phyloP scores from a whole-genome alignment of 2,329 filamentous ascomycete genomes.

The Sporothrix pseudoabietina region DNA sequence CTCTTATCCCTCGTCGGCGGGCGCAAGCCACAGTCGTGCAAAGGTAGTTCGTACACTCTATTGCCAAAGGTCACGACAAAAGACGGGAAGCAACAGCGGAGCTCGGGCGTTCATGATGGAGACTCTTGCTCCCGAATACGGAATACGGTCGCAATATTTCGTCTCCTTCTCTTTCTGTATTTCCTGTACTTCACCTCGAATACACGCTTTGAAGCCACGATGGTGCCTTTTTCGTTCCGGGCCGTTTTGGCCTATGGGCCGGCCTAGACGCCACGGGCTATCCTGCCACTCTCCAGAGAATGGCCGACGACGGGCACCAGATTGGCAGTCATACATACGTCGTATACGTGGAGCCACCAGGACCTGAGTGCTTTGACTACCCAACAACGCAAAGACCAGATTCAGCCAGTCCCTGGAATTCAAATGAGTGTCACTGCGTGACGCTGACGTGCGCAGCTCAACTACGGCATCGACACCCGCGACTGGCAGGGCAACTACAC shows the following conservation, averaged over 20 bases:
- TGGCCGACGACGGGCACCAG: conserved; percentile 46
- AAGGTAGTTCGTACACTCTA: not conserved
- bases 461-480: conserved; percentile 41
- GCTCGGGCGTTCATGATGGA: too few relatives aligned
- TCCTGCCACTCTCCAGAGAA: conserved; percentile 46
- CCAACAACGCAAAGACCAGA: conserved; percentile 41
- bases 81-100: not conserved
- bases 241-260: too few relatives aligned
- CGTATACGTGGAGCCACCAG: conserved; percentile 45
- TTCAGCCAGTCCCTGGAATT: conserved; percentile 31
- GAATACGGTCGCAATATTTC: too few relatives aligned
- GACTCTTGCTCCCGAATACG: too few relatives aligned
- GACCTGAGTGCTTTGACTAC: conserved; percentile 41
- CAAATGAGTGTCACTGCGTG: too few relatives aligned
- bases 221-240: too few relatives aligned
- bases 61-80: too few relatives aligned
- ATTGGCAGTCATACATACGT: conserved; percentile 46
- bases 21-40: not conserved
- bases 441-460: conserved; percentile 23
- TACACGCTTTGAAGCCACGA: too few relatives aligned
- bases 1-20: not conserved
- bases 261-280: too few relatives aligned
- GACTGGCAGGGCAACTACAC: conserved; percentile 41
- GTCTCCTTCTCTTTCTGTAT: too few relatives aligned
- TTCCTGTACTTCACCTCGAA: too few relatives aligned